Base-by-base conservation (phyloP, 805 yeast genomes). In the Yarrowia alimentaria region DNA sequence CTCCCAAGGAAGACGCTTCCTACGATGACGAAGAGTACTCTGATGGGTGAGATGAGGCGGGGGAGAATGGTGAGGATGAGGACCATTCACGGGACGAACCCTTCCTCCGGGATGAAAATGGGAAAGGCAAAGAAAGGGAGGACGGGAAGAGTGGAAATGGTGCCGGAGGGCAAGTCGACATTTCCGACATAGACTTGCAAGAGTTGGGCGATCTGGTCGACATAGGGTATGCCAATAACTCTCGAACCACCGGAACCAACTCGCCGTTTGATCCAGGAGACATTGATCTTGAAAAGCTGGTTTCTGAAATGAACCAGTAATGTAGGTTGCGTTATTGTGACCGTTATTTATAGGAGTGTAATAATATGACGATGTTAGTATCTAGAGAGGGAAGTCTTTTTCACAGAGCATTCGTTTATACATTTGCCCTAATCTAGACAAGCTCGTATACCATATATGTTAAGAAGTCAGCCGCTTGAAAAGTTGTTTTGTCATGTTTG, bases 231-330 rank as follows among this genome's bases (percentile, higher is more conserved):
- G 10, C 10, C 10, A 7, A 22, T 10, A 10, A 22, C 10, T 22
- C 25, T 10, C 25, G 10, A 7, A 22, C 25, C 7, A 22, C 25
- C 10, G 10, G 25, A 7, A 8, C 29, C n/a, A n/a, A 6, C 14
- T 18, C 14, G 8, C 26, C 49, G 6, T 42, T 42, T 17, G 35
- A 42, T 8, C 35, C 34, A 4, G 29, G 26, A 3, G 33, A 42
- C 13, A 21, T 30, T 6, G 50, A 43, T 12, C 29, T 30, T 17
- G 37, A 22, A 8, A 42, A 43, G 17, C 10, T 43, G 33, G 47
- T 28, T 4, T 40, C 47, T 1, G 47, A 40, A 14, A 40, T 40
- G 47, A 40, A 28, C 14, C 47, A 40, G 33, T 28, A 13, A 12
- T n/a, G n/a, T n/a, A n/a, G n/a, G n/a, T n/a, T n/a, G n/a, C n/a